Percentiles rank a stretch among this genome's conserved stretches.
phyloP scores from a whole-genome alignment of 352 stramenopile genomes.

The Globisporangium ultimum region DNA sequence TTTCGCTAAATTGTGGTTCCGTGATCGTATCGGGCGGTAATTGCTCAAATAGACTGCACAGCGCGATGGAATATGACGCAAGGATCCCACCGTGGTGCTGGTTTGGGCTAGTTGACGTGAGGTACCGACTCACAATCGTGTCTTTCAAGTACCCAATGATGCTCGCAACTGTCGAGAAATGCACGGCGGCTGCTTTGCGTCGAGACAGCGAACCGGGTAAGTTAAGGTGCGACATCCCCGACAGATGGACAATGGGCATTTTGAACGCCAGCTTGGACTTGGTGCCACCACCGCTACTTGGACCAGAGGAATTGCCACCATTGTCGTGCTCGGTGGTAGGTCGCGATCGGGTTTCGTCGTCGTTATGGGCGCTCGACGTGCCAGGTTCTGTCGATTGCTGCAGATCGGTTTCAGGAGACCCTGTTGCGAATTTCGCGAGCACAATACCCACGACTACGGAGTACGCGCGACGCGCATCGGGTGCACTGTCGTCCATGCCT shows the following conservation, averaged over 20 bases:
- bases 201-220: slow-evolving; percentile 38
- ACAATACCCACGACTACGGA: slow-evolving; percentile 72
- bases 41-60: slow-evolving; percentile 76
- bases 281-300: slow-evolving; percentile 5
- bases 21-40: slow-evolving; percentile 58
- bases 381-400: slow-evolving; percentile 17
- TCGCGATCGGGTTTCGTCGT: slow-evolving; percentile 25
- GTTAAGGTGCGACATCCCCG: slow-evolving; percentile 55
- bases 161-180: slow-evolving; percentile 74
- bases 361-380: slow-evolving; percentile 11
- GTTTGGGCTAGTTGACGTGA: slow-evolving; percentile 38
- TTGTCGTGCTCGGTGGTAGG: slow-evolving; percentile 16
- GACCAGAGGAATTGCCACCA: slow-evolving; percentile 3
- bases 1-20: slow-evolving; percentile 60
- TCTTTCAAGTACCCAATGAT: slow-evolving; percentile 82
- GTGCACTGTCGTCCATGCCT: slow-evolving; percentile 66
- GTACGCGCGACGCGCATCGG: slow-evolving; percentile 57
- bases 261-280: slow-evolving; percentile 77
- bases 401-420: slow-evolving; percentile 43
- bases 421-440: slow-evolving; percentile 67
- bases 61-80: slow-evolving; percentile 62
- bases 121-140: slow-evolving; percentile 55
- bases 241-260: slow-evolving; percentile 49
- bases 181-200: slow-evolving; percentile 49
- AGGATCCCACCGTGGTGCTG: slow-evolving; percentile 68